Conservation (phyloP, 495 filamentous ascomycete genomes). For the Letharia columbiana region DNA sequence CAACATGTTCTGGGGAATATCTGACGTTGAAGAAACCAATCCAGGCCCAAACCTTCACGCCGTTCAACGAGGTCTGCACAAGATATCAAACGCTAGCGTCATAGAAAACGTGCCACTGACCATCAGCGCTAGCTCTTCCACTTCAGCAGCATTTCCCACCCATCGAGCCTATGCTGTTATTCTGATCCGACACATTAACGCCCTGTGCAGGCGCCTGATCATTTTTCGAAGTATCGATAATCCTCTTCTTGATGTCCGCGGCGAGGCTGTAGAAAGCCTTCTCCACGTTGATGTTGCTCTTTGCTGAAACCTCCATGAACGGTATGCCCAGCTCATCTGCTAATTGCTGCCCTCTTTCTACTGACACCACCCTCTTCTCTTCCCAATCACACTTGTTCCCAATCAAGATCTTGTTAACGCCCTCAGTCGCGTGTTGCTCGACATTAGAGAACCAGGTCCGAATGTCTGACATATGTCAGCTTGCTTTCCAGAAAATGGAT, state of each 20-base stretch:
- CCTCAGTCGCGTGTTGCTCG: constrained; percentile 97
- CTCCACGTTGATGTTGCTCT: constrained; percentile 99
- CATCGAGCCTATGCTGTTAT: constrained; percentile 48
- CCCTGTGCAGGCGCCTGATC: constrained; percentile 54
- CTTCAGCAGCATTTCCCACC: constrained; percentile 80
- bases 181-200: constrained; percentile 64
- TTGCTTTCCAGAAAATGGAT: constrained; percentile 2
- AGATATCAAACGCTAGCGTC: constrained; percentile 4
- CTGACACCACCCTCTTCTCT: constrained; percentile 90
- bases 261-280: constrained; percentile 96
- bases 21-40: constrained; percentile 7
- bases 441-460: constrained; percentile 99
- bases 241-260: constrained; percentile 92
- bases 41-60: constrained; percentile 7
- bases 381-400: constrained; percentile 99
- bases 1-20: constrained; percentile 15
- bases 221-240: constrained; percentile 76
- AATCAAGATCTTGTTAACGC: constrained; percentile 99
- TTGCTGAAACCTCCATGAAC: constrained; percentile 96
- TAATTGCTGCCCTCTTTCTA: constrained; percentile 84
- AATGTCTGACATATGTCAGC: constrained; percentile 58
- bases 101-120: neutral
- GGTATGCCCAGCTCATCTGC: constrained; percentile 96
- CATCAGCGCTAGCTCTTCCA: neutral
- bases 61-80: constrained; percentile 13